Percentiles rank a stretch among this genome's conserved stretches.
phyloP scores from a whole-genome alignment of 2,329 filamentous ascomycete species.

The Aspergillus fumigatus region DNA sequence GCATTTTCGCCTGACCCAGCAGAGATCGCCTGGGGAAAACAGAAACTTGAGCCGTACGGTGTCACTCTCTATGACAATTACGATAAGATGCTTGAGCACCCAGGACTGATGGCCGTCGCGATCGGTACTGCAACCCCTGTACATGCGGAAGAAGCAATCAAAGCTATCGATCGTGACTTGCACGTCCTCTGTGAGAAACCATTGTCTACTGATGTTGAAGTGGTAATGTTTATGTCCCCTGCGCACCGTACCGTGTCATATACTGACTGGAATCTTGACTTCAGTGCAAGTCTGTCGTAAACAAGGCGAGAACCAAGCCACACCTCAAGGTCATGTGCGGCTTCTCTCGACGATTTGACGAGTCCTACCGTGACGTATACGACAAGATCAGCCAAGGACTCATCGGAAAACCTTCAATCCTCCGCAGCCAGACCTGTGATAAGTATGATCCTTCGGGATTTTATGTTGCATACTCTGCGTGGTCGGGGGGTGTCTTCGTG shows the following conservation, averaged over 20 bases:
- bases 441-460: conserved; percentile 61
- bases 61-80: conserved; percentile 52
- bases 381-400: conserved; percentile 48
- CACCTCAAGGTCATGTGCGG: conserved; percentile 57
- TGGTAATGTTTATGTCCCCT: conserved; percentile 40
- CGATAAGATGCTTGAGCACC: conserved; percentile 54
- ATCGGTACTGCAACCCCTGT: conserved; percentile 53
- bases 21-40: conserved; percentile 49
- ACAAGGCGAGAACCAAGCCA: conserved; percentile 48
- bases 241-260: background rate
- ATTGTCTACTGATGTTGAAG: conserved; percentile 53
- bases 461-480: conserved; percentile 64
- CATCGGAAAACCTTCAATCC: conserved; percentile 57
- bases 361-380: conserved; percentile 56
- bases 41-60: conserved; percentile 48
- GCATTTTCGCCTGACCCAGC: conserved; percentile 44
- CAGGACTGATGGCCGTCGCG: conserved; percentile 52
- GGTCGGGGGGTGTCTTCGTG: conserved; percentile 65
- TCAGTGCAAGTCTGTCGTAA: conserved; percentile 57
- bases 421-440: conserved; percentile 65
- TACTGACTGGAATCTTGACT: background rate
- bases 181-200: conserved; percentile 56
- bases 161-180: conserved; percentile 51
- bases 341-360: conserved; percentile 58
- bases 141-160: conserved; percentile 55